Evolutionary conservation across 805 yeast species (phyloP).

Genomic region (Lachancea quebecensis): DNA sequence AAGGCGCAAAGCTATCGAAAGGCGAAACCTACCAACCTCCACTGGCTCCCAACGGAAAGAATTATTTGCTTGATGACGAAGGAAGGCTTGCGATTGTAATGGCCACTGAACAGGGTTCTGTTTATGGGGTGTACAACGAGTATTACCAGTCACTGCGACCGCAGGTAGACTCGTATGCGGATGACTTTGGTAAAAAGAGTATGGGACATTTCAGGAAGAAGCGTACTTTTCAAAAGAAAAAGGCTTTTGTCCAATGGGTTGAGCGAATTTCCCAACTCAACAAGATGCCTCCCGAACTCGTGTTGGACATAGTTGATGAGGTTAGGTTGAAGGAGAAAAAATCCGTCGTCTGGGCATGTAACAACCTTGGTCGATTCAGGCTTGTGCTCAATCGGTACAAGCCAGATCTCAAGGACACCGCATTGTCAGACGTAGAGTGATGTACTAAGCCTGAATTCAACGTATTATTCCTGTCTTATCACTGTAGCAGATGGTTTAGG

Average conservation of each 20-base stretch:
- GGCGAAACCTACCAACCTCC: slow-evolving; percentile 10
- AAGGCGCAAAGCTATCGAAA: slow-evolving; percentile 3
- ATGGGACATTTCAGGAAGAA: slow-evolving; percentile 10
- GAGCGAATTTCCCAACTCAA: slow-evolving; percentile 5
- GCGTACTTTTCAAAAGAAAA: slow-evolving; percentile 11
- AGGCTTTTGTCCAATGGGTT: slow-evolving; percentile 10
- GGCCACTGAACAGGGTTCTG: slow-evolving; percentile 10
- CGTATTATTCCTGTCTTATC: too few species aligned
- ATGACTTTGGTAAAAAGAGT: slow-evolving; percentile 8
- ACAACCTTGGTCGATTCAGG: slow-evolving; percentile 8
- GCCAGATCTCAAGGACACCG: slow-evolving; percentile 7
- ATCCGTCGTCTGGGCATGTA: slow-evolving; percentile 13
- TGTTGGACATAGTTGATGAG: slow-evolving; percentile 9
- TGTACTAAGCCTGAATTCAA: too few species aligned
- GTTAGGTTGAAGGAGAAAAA: slow-evolving; percentile 6
- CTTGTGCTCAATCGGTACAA: slow-evolving; percentile 3
- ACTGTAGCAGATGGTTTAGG: too few species aligned
- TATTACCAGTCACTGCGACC: slow-evolving; percentile 10
- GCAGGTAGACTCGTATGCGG: slow-evolving; percentile 8
- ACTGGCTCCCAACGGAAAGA: slow-evolving; percentile 6
- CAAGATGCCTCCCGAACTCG: slow-evolving; percentile 3
- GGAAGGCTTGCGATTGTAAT: slow-evolving; percentile 10
- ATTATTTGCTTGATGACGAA: slow-evolving; percentile 5
- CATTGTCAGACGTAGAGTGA: slow-evolving; percentile 5
- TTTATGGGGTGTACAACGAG: slow-evolving; percentile 11